Evolutionary conservation across 495 filamentous ascomycete species (phyloP).

Genomic region (Parmelia sp.): DNA sequence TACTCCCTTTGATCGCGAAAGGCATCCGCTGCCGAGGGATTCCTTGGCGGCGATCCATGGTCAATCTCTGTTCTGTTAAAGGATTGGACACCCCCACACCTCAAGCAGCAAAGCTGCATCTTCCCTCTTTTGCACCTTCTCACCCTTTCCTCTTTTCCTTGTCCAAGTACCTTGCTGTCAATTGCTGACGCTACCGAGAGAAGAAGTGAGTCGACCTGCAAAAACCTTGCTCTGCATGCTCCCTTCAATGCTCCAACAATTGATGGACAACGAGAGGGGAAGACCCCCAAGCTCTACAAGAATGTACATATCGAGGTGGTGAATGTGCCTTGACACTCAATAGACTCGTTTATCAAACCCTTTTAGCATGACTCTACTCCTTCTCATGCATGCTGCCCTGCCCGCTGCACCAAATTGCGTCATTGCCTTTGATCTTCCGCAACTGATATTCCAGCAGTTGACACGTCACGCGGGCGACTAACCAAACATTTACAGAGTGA

Average conservation of each 20-base stretch:
- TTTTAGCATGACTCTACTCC: not conserved
- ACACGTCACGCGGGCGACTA: conserved; percentile 9
- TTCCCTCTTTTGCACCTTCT: not conserved
- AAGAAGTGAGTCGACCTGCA: conserved; percentile 14
- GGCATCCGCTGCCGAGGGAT: too few species aligned
- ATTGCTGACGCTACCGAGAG: not conserved
- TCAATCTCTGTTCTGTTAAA: conserved; percentile 6
- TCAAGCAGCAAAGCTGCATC: not conserved
- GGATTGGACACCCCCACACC: conserved; percentile 16
- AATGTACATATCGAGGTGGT: conserved; percentile 12
- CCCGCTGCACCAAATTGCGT: not conserved
- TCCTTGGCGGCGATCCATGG: conserved; percentile 7
- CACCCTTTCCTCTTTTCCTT: not conserved
- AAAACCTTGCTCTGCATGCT: not conserved
- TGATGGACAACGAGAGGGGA: not conserved
- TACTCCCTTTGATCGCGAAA: too few species aligned
- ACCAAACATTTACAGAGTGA: conserved; percentile 8
- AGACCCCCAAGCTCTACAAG: not conserved
- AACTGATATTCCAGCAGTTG: conserved; percentile 9
- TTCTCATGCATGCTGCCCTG: not conserved
- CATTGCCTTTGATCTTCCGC: conserved; percentile 8
- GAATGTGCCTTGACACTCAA: conserved; percentile 6
- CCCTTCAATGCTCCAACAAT: not conserved
- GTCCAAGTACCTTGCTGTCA: conserved; percentile 1
- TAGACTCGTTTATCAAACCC: conserved; percentile 5